Percentiles rank a stretch among this genome's conserved stretches.
These are phyloP conservation scores for Melianthus villosus DNA, from an alignment of 441 rosid genomes.

Conservation along the genomic window DNA sequence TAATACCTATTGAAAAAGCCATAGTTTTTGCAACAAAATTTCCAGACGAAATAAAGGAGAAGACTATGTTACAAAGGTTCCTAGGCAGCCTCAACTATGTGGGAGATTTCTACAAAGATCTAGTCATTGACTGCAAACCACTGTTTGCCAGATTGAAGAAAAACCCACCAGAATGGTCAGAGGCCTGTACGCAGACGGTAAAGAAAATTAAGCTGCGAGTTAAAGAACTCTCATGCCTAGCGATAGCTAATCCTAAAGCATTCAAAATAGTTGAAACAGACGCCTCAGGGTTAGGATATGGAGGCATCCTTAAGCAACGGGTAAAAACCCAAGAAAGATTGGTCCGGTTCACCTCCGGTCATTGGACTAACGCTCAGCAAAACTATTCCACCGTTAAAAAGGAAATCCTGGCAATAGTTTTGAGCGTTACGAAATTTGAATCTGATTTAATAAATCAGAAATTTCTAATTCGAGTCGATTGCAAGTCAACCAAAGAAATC, in stretches of 20 bases:
- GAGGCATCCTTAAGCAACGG: background rate
- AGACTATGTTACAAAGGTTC: background rate
- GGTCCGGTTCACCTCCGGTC: background rate
- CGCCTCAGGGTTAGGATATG: background rate
- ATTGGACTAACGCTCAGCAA: background rate
- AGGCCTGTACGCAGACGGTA: background rate
- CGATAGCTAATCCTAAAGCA: background rate
- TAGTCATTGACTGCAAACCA: background rate
- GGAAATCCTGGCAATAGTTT: background rate
- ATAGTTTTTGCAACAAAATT: background rate
- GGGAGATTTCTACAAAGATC: background rate
- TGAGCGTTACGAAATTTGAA: background rate
- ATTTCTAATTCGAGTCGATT: background rate
- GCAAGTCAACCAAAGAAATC: background rate
- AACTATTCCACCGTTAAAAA: slow-evolving; percentile 2
- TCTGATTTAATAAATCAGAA: too few relatives aligned
- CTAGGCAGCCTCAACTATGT: background rate
- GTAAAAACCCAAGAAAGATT: background rate
- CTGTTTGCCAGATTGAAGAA: background rate
- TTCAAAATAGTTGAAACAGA: background rate
- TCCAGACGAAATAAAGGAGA: background rate
- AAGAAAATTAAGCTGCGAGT: background rate
- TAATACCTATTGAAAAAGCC: background rate
- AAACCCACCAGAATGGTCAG: background rate
- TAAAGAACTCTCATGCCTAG: background rate